A percentile compares a stretch with the other conserved stretches of the same genome.
phyloP scores from a whole-genome alignment of 1,284 basidiomycete species.

The Golubevia pallescens region DNA sequence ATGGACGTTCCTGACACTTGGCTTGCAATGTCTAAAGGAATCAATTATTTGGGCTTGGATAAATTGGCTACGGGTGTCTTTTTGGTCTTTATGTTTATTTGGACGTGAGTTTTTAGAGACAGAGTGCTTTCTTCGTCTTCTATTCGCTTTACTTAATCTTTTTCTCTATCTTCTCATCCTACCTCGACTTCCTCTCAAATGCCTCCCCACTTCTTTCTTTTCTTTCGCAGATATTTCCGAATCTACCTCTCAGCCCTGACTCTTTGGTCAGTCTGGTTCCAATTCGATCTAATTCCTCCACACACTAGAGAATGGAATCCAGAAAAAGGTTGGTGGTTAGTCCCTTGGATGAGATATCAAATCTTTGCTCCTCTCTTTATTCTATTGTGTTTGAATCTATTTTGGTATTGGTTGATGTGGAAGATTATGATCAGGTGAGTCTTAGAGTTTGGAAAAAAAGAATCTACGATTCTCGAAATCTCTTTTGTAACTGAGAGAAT shows the following conservation, averaged over 20 bases:
- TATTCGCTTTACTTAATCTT: no score
- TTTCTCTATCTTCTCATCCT: neutral
- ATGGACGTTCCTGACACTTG: conserved; percentile 95
- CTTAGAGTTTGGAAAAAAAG: no score
- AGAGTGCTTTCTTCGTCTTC: no score
- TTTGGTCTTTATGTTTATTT: conserved; percentile 51
- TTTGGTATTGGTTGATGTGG: conserved; percentile 62
- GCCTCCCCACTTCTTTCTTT: conserved; percentile 11
- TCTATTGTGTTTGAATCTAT: conserved; percentile 54
- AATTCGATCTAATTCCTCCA: conserved; percentile 77
- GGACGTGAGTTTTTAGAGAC: conserved; percentile 32
- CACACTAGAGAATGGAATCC: conserved; percentile 47
- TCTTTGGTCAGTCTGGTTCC: conserved; percentile 82
- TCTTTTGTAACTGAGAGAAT: no score
- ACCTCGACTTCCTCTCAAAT: neutral
- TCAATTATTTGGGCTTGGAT: conserved; percentile 58
- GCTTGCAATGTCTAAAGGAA: conserved; percentile 68
- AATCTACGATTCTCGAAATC: no score
- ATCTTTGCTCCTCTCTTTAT: conserved; percentile 57
- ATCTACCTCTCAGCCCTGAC: conserved; percentile 90
- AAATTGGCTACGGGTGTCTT: conserved; percentile 36
- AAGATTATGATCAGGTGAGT: conserved; percentile 43
- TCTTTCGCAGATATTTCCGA: conserved; percentile 79
- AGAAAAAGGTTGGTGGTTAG: conserved; percentile 54
- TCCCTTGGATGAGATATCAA: conserved; percentile 59